These are phyloP conservation scores for Myriosclerotinia duriaeana DNA, from an alignment of 2,329 filamentous ascomycete species.

Conservation along the genomic window DNA sequence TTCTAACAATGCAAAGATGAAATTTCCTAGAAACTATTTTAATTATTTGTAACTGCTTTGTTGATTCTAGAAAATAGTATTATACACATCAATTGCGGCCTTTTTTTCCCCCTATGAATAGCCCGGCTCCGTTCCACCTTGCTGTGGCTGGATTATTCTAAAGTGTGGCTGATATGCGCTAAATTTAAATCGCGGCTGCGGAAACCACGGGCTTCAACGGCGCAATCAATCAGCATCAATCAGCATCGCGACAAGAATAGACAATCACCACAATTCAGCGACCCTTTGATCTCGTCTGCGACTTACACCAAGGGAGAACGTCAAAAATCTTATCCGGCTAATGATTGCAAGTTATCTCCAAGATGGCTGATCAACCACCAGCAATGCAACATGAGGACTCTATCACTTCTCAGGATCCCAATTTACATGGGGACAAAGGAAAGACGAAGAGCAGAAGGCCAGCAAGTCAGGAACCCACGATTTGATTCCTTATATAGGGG, in stretches of 20 bases:
- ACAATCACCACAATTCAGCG: conserved; percentile 9
- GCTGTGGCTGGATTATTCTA: conserved; percentile 27
- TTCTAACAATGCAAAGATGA: no score
- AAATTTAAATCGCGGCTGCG: conserved; percentile 18
- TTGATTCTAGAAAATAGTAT: no score
- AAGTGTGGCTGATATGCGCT: conserved; percentile 17
- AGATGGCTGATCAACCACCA: conserved; percentile 38
- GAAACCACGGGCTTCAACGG: conserved; percentile 16
- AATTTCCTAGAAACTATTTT: no score
- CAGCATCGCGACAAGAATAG: background rate
- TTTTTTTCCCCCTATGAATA: background rate
- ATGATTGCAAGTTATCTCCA: conserved; percentile 34
- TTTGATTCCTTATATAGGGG: conserved; percentile 25
- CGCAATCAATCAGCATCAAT: background rate
- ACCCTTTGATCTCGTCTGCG: background rate
- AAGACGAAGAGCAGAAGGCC: conserved; percentile 91
- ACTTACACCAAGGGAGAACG: conserved; percentile 3
- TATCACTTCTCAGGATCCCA: conserved; percentile 55
- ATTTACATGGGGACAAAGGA: conserved; percentile 57
- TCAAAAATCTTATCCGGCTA: conserved; percentile 24
- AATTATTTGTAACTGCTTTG: no score
- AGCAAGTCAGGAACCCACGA: conserved; percentile 62
- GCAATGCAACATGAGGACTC: conserved; percentile 46
- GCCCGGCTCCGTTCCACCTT: background rate
- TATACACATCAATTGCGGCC: background rate